phyloP scores from a whole-genome alignment of 352 stramenopile genomes.

The Phytophthora megakarya region DNA sequence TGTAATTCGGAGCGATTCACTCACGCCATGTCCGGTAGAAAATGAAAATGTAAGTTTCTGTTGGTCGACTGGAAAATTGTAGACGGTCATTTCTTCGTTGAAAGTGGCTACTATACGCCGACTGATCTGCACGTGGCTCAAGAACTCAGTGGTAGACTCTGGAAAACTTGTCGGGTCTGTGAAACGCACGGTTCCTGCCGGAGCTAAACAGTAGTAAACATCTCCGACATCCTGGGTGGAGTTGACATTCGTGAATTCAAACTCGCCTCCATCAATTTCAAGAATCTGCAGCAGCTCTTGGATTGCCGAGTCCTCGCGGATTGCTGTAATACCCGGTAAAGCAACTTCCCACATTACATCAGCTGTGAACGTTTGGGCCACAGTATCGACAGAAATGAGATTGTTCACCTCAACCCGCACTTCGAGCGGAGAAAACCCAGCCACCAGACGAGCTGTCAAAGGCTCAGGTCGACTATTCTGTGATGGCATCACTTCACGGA shows the following conservation, averaged over 20 bases:
- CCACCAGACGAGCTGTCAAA: constrained; percentile 38
- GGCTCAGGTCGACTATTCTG: constrained; percentile 20
- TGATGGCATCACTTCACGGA: constrained; percentile 45
- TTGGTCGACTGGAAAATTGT: constrained; percentile 62
- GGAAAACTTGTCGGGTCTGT: constrained; percentile 33
- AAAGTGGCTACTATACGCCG: constrained; percentile 51
- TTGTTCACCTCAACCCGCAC: constrained; percentile 45
- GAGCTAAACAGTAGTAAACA: constrained; percentile 34
- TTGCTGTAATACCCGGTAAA: constrained; percentile 43
- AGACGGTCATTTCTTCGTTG: constrained; percentile 60
- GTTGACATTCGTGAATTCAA: constrained; percentile 51
- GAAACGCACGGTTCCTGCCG: constrained; percentile 34
- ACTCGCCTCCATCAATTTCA: constrained; percentile 44
- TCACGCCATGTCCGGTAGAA: constrained; percentile 39
- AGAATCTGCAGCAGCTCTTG: constrained; percentile 44
- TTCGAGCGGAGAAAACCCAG: constrained; percentile 41
- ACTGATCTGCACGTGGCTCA: constrained; percentile 45
- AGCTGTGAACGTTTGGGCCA: constrained; percentile 47
- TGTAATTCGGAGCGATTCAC: constrained; percentile 39
- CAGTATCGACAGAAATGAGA: constrained; percentile 48
- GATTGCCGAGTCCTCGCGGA: constrained; percentile 47
- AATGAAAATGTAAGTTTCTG: constrained; percentile 63
- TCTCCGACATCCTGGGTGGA: constrained; percentile 39
- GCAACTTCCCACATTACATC: constrained; percentile 56
- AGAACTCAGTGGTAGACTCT: constrained; percentile 19